Conservation (phyloP, 2,329 filamentous ascomycete genomes). For the Ceratocystis alfenasii region DNA sequence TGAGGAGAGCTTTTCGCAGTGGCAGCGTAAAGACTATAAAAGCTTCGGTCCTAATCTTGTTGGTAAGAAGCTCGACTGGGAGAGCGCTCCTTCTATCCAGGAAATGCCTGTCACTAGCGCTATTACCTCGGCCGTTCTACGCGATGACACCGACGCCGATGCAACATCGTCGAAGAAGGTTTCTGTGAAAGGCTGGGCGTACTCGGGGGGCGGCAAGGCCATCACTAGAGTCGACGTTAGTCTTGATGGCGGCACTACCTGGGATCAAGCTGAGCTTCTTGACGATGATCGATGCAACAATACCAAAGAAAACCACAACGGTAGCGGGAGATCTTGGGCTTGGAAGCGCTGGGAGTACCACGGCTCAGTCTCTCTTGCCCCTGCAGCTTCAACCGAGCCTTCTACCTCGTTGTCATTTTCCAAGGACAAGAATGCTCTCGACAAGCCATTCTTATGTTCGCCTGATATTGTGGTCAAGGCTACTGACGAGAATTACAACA, state of each 20-base stretch:
- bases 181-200: slow-evolving; percentile 50
- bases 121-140: slow-evolving; percentile 38
- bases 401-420: slow-evolving; percentile 3
- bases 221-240: slow-evolving; percentile 58
- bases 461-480: slow-evolving; percentile 50
- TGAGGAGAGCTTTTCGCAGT: slow-evolving; percentile 53
- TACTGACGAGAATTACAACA: slow-evolving; percentile 54
- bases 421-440: slow-evolving; percentile 12
- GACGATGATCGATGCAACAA: slow-evolving; percentile 35
- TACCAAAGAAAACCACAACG: slow-evolving; percentile 30
- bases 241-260: slow-evolving; percentile 49
- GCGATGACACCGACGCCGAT: slow-evolving; percentile 23
- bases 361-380: slow-evolving; percentile 29
- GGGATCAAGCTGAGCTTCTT: slow-evolving; percentile 51
- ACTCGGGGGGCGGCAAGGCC: slow-evolving; percentile 53
- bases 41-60: slow-evolving; percentile 51
- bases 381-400: slow-evolving; percentile 13
- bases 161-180: slow-evolving; percentile 26
- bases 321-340: slow-evolving; percentile 37
- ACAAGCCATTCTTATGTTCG: slow-evolving; percentile 31
- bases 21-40: slow-evolving; percentile 58
- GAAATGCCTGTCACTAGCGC: slow-evolving; percentile 58
- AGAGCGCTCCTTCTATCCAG: slow-evolving; percentile 50
- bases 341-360: slow-evolving; percentile 54
- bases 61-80: slow-evolving; percentile 45